Evolutionary conservation across 129 eudicot species (phyloP).

Genomic region (Tagetes erecta): DNA sequence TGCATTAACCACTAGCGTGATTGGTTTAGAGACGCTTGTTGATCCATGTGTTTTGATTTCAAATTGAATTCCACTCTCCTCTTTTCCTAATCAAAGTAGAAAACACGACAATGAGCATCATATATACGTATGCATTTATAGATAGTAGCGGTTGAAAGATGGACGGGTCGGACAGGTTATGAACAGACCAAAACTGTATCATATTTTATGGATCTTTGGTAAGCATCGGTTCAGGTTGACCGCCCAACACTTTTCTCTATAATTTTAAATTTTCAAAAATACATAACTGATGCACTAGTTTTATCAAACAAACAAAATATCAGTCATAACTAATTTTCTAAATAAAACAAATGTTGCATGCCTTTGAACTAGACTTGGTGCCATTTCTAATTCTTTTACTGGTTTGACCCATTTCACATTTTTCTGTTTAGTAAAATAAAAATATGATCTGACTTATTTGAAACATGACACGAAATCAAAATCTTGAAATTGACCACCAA

Average conservation of each 20-base stretch:
- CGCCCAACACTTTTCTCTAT: background rate
- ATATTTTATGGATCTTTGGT: background rate
- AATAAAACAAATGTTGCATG: background rate
- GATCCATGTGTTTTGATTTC: constrained; percentile 79
- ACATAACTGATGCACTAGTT: background rate
- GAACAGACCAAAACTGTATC: background rate
- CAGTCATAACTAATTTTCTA: background rate
- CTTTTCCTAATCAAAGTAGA: constrained; percentile 53
- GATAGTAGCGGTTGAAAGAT: background rate
- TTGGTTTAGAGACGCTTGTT: constrained; percentile 48
- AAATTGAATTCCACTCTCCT: constrained; percentile 75
- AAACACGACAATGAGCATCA: constrained; percentile 7
- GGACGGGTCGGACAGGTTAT: background rate
- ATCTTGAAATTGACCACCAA: background rate
- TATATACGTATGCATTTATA: background rate
- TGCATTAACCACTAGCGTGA: constrained; percentile 79
- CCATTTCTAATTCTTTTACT: background rate
- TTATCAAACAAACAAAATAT: background rate
- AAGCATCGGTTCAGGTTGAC: no score
- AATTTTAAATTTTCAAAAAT: background rate
- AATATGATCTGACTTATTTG: background rate
- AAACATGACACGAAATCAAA: background rate
- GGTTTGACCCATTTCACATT: background rate
- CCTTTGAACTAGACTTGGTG: background rate
- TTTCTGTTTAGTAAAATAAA: background rate